A percentile compares a stretch with the other conserved stretches of the same genome.
phyloP scores from a whole-genome alignment of 345 rosid species.

The Lumnitzera littorea region DNA sequence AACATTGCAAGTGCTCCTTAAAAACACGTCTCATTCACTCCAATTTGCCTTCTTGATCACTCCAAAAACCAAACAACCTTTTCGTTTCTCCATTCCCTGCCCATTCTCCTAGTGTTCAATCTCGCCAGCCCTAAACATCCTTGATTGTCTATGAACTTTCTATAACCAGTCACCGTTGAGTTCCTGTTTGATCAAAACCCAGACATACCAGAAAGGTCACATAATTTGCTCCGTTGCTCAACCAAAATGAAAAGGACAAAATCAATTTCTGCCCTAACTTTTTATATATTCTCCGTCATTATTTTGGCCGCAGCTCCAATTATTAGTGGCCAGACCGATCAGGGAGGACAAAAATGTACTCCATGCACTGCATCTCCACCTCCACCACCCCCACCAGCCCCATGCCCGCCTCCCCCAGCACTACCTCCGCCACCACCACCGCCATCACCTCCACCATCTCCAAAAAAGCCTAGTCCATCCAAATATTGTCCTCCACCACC shows the following conservation, averaged over 20 bases:
- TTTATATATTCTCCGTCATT: constrained; percentile 3
- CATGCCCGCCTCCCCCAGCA: constrained; percentile 19
- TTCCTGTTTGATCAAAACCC: no score
- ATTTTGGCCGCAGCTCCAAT: not conserved
- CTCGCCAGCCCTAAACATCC: no score
- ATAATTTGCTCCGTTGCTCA: no score
- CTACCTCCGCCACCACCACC: constrained; percentile 26
- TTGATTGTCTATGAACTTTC: no score
- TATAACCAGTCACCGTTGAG: no score
- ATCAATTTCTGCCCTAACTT: not conserved
- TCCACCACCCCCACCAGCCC: constrained; percentile 14
- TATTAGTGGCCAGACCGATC: constrained; percentile 16
- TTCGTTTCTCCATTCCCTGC: not conserved
- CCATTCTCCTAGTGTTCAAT: not conserved
- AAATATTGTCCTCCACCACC: constrained; percentile 29
- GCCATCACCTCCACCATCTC: constrained; percentile 14
- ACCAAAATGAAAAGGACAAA: not conserved
- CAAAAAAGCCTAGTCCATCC: constrained; percentile 36
- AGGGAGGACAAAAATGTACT: constrained; percentile 26
- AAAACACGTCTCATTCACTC: constrained; percentile 17
- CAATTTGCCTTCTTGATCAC: constrained; percentile 5
- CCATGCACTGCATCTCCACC: constrained; percentile 32
- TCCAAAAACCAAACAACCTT: not conserved
- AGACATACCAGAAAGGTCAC: no score
- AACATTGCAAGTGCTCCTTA: constrained; percentile 1